phyloP scores from a whole-genome alignment of 2,329 filamentous ascomycete species.

The Graphiopsis chlorocephala region DNA sequence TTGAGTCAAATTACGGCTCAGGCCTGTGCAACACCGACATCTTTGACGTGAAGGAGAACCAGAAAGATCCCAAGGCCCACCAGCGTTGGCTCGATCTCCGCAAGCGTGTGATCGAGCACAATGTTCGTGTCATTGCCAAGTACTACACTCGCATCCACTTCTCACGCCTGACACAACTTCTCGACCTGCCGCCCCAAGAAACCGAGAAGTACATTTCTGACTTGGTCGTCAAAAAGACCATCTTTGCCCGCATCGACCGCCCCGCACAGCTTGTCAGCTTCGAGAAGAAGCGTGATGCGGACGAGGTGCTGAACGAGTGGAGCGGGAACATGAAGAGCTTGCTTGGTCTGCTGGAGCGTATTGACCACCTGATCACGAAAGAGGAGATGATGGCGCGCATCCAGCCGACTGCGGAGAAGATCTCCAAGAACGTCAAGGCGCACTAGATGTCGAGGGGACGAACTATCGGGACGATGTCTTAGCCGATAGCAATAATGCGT shows the following conservation, averaged over 20 bases:
- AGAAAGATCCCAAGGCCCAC: slow-evolving; percentile 71
- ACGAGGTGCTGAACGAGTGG: slow-evolving; percentile 98
- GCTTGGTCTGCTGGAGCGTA: slow-evolving; percentile 78
- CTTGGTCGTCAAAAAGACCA: slow-evolving; percentile 93
- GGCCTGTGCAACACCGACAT: slow-evolving; percentile 88
- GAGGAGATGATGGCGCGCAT: slow-evolving; percentile 99
- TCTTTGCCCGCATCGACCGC: slow-evolving; percentile 95
- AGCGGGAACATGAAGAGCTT: slow-evolving; percentile 96
- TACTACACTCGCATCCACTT: slow-evolving; percentile 98
- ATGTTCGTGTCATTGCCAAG: slow-evolving; percentile 93
- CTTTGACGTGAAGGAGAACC: slow-evolving; percentile 64
- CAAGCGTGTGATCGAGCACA: slow-evolving; percentile 98
- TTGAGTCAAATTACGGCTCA: slow-evolving; percentile 82
- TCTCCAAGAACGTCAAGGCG: slow-evolving; percentile 31
- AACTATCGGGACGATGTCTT: not conserved
- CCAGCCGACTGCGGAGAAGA: slow-evolving; percentile 59
- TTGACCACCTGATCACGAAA: slow-evolving; percentile 98
- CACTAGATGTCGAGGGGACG: not conserved
- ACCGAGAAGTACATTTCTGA: slow-evolving; percentile 99
- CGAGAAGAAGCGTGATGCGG: slow-evolving; percentile 88
- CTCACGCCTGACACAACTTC: slow-evolving; percentile 80
- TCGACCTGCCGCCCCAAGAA: slow-evolving; percentile 91
- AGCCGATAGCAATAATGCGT: not conserved
- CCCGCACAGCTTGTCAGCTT: slow-evolving; percentile 91
- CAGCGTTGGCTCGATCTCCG: slow-evolving; percentile 90